phyloP scores from a whole-genome alignment of 768 basidiomycete genomes.

The Rhizopogon salebrosus region DNA sequence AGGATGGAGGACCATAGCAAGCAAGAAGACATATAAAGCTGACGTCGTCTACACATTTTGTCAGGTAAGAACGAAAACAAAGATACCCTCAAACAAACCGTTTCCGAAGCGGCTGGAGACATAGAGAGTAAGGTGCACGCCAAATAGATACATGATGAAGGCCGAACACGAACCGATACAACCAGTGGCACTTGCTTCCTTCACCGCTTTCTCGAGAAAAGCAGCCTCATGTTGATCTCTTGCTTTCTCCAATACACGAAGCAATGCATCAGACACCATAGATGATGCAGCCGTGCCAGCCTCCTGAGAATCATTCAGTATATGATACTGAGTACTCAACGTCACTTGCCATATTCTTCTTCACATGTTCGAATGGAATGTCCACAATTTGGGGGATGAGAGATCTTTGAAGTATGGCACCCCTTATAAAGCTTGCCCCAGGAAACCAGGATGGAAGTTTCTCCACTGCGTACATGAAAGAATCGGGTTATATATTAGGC shows the following conservation, averaged over 20 bases:
- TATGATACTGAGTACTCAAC: not conserved
- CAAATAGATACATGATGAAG: slow-evolving; percentile 6
- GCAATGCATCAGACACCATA: slow-evolving; percentile 19
- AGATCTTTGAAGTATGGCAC: slow-evolving; percentile 9
- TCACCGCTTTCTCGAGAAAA: slow-evolving; percentile 16
- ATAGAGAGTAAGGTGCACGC: not conserved
- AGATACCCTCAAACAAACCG: slow-evolving; percentile 9
- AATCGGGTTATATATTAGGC: not conserved
- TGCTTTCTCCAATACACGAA: slow-evolving; percentile 7
- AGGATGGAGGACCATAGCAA: slow-evolving; percentile 21
- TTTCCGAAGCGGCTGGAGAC: slow-evolving; percentile 17
- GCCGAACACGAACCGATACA: slow-evolving; percentile 11
- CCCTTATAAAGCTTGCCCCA: slow-evolving; percentile 10
- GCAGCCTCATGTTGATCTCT: slow-evolving; percentile 3
- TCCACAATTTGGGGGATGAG: slow-evolving; percentile 12
- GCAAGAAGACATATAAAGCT: slow-evolving; percentile 13
- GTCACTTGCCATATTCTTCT: slow-evolving; percentile 13
- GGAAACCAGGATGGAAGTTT: slow-evolving; percentile 14
- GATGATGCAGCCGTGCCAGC: slow-evolving; percentile 16
- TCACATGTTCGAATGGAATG: slow-evolving; percentile 19
- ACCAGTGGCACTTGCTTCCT: slow-evolving; percentile 18
- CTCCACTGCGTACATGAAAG: slow-evolving; percentile 6
- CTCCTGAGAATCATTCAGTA: slow-evolving; percentile 5
- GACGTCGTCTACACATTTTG: slow-evolving; percentile 12
- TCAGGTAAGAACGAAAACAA: not conserved